Percentiles rank a stretch among this genome's conserved stretches.
phyloP scores from a whole-genome alignment of 2,329 filamentous ascomycete species.

The Coniochaeta sp. region DNA sequence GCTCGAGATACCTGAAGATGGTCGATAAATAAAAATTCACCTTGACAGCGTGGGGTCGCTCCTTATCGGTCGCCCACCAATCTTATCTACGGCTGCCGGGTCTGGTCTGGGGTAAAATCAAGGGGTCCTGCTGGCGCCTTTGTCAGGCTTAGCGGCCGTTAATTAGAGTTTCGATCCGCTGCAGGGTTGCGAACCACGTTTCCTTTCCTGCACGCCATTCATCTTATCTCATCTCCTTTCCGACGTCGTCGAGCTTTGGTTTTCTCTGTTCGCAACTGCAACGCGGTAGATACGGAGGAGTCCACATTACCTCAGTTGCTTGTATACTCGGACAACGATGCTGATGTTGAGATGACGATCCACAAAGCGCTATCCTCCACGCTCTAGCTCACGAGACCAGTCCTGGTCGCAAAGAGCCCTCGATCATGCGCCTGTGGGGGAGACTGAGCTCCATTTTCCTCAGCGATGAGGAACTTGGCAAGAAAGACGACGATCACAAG shows the following conservation, averaged over 20 bases:
- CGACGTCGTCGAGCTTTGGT: not conserved
- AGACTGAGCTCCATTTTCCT: constrained; percentile 39
- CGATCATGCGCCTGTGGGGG: constrained; percentile 2
- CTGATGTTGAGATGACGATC: not conserved
- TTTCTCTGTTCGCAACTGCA: not conserved
- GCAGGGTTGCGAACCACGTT: constrained; percentile 1
- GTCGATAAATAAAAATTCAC: not conserved
- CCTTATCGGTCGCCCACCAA: not conserved
- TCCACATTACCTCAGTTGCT: not conserved
- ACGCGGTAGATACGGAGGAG: not conserved
- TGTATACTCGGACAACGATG: not conserved
- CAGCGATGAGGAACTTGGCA: constrained; percentile 48
- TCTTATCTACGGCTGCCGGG: not conserved
- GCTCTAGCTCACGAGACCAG: not conserved
- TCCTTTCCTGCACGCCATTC: not conserved
- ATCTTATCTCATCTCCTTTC: not conserved
- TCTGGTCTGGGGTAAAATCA: not conserved
- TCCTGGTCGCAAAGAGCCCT: not conserved
- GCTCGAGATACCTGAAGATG: not conserved
- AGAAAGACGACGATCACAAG: constrained; percentile 53
- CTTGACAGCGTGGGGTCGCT: not conserved
- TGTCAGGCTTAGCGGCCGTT: not conserved
- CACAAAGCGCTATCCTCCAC: not conserved
- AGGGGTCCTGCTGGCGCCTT: not conserved
- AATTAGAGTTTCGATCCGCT: not conserved